Evolutionary conservation across 129 eudicot genomes (phyloP).

Genomic region (Centrapalus pauciflorus): DNA sequence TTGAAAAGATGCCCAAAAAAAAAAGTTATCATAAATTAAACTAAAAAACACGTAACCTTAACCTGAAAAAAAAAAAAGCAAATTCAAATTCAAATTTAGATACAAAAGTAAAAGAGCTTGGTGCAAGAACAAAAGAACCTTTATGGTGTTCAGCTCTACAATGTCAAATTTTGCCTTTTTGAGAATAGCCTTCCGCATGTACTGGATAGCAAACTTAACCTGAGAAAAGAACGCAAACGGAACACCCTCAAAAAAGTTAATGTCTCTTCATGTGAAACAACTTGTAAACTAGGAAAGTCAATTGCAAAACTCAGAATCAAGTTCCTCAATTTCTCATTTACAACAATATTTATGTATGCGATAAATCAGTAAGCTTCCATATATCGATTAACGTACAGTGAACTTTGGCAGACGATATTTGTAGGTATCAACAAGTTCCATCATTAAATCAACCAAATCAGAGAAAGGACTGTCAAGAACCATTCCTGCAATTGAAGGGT

Average conservation of each 20-base stretch:
- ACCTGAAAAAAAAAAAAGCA: too few species aligned
- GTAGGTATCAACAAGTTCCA: constrained; percentile 96
- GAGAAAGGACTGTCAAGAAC: constrained; percentile 98
- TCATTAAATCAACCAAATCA: constrained; percentile 93
- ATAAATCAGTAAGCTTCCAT: background rate
- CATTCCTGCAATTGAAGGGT: constrained; percentile 97
- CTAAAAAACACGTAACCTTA: too few species aligned
- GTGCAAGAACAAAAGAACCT: constrained; percentile 34
- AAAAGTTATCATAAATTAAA: too few species aligned
- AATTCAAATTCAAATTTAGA: too few species aligned
- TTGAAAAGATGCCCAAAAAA: too few species aligned
- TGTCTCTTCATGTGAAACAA: too few species aligned
- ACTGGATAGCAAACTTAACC: constrained; percentile 96
- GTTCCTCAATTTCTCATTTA: background rate
- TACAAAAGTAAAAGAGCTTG: too few species aligned
- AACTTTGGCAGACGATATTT: constrained; percentile 88
- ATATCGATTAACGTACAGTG: constrained; percentile 48
- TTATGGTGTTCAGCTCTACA: constrained; percentile 70
- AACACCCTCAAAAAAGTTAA: background rate
- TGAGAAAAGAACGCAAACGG: constrained; percentile 11
- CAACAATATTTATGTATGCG: background rate
- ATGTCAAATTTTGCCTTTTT: constrained; percentile 97
- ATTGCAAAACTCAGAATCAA: too few species aligned
- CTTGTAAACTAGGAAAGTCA: too few species aligned
- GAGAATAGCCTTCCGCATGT: constrained; percentile 82